phyloP scores from a whole-genome alignment of 768 basidiomycete genomes.

The Ramaria rubella region DNA sequence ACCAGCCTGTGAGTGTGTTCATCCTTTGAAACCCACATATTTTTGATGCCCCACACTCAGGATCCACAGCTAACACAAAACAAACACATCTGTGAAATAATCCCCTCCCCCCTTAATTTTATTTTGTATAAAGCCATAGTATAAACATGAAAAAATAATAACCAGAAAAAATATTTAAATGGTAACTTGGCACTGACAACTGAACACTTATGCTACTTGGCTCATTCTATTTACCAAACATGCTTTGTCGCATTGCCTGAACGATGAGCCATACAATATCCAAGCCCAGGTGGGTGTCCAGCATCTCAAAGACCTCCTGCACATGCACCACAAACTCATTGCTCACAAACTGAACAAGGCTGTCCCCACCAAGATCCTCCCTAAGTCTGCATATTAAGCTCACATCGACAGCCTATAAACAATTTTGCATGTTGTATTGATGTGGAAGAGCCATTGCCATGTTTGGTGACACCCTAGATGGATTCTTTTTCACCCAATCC shows the following conservation, averaged over 20 bases:
- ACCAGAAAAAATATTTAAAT: no score
- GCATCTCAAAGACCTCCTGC: conserved; percentile 15
- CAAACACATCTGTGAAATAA: no score
- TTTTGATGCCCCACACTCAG: no score
- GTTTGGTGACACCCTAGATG: conserved; percentile 32
- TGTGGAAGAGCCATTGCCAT: conserved; percentile 22
- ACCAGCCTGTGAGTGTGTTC: no score
- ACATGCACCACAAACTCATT: conserved; percentile 22
- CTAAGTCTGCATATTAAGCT: conserved; percentile 24
- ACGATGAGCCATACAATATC: conserved; percentile 28
- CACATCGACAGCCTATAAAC: conserved; percentile 22
- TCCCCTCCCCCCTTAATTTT: no score
- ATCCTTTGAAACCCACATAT: no score
- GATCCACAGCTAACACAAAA: no score
- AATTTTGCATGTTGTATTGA: conserved; percentile 24
- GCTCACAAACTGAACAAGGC: conserved; percentile 26
- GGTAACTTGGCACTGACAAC: no score
- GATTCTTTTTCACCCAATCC: conserved; percentile 28
- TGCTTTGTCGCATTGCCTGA: conserved; percentile 8
- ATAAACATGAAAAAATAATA: no score
- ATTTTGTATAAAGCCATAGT: no score
- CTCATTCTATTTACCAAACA: not conserved
- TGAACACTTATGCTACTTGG: no score
- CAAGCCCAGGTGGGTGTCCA: conserved; percentile 18
- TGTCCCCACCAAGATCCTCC: conserved; percentile 26